Evolutionary conservation across 2,329 filamentous ascomycete genomes (phyloP).

Genomic region (Exserohilum turcica): DNA sequence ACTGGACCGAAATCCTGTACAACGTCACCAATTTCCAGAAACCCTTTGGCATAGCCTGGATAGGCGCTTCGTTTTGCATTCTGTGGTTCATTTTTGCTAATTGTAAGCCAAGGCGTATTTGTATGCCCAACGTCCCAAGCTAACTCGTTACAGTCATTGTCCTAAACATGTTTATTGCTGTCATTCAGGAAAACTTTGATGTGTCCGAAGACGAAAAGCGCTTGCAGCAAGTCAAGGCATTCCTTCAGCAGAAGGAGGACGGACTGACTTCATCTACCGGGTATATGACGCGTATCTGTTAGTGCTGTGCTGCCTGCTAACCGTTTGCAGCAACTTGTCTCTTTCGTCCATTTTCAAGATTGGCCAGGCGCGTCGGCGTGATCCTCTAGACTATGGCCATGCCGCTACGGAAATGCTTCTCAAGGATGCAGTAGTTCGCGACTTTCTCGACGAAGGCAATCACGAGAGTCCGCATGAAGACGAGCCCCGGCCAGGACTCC

Average conservation of each 20-base stretch:
- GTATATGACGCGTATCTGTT: conserved; percentile 21
- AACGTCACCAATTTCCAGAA: conserved; percentile 73
- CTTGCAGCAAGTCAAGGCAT: conserved; percentile 92
- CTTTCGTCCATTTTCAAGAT: conserved; percentile 68
- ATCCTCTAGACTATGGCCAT: conserved; percentile 89
- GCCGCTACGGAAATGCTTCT: conserved; percentile 95
- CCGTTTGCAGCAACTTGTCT: conserved; percentile 65
- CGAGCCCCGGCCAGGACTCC: conserved; percentile 43
- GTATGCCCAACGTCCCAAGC: neutral
- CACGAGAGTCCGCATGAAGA: conserved; percentile 29
- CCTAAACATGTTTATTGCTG: conserved; percentile 99
- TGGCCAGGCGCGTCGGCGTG: conserved; percentile 67
- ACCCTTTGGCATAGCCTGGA: conserved; percentile 77
- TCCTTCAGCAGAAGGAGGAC: conserved; percentile 87
- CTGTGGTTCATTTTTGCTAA: conserved; percentile 95
- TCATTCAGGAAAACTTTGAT: conserved; percentile 99
- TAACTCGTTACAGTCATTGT: conserved; percentile 67
- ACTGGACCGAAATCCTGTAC: conserved; percentile 91
- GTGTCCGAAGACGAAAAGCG: conserved; percentile 98
- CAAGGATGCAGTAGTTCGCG: conserved; percentile 92
- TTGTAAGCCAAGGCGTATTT: conserved; percentile 49
- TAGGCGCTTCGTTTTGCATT: conserved; percentile 87
- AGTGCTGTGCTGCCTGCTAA: neutral
- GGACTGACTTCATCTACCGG: conserved; percentile 66
- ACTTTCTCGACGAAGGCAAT: conserved; percentile 83